Percentiles rank a stretch among this genome's conserved stretches.
Evolutionary conservation across 441 rosid genomes (phyloP).

Genomic region (Gossypium armourianum): DNA sequence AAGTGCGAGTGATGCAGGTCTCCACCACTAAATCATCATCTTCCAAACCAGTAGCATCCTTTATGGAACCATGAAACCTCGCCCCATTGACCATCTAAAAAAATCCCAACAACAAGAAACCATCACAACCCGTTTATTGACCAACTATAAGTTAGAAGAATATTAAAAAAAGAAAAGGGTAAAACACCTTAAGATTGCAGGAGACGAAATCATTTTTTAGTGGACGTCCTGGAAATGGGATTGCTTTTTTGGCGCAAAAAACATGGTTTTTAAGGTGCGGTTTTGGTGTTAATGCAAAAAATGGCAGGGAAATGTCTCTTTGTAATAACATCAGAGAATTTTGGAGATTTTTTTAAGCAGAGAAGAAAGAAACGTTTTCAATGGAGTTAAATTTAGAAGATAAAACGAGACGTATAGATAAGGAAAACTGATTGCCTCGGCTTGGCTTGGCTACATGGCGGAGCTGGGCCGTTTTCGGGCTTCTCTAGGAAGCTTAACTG

Average conservation of each 20-base stretch:
- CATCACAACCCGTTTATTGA: not conserved
- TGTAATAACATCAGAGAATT: not conserved
- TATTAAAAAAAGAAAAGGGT: not conserved
- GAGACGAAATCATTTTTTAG: constrained; percentile 15
- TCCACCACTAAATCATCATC: constrained; percentile 46
- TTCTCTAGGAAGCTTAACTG: not conserved
- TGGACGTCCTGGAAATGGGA: constrained; percentile 12
- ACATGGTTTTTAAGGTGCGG: not conserved
- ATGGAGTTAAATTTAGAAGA: not conserved
- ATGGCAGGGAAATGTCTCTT: constrained; percentile 2
- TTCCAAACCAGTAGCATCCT: constrained; percentile 27
- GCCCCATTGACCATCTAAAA: constrained; percentile 36
- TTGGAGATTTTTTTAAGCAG: not conserved
- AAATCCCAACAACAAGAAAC: constrained; percentile 3
- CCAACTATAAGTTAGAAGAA: not conserved
- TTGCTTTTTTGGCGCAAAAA: constrained; percentile 1
- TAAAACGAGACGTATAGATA: not conserved
- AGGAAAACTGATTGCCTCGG: not conserved
- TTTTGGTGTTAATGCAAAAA: not conserved
- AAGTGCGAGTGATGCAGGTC: constrained; percentile 49
- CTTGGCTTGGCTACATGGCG: not conserved
- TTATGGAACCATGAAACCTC: constrained; percentile 52
- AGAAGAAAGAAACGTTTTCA: not conserved
- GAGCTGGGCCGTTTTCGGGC: not conserved
- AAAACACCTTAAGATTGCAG: constrained; percentile 20